These are phyloP conservation scores for Geosmithia putterillii DNA, from an alignment of 2,329 filamentous ascomycete species.

Conservation along the genomic window DNA sequence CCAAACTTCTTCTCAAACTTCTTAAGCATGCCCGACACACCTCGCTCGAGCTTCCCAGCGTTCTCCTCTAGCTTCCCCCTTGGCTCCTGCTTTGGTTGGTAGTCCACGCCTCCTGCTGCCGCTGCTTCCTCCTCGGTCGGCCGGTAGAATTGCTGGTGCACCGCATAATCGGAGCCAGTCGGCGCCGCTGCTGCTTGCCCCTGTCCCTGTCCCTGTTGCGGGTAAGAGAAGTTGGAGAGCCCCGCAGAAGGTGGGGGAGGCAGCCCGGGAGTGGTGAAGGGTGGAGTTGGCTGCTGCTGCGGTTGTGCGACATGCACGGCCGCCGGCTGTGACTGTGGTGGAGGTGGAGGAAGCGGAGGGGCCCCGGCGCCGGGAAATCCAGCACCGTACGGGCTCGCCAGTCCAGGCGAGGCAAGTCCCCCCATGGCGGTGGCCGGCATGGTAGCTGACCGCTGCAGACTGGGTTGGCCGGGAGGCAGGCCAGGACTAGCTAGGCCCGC, in stretches of 20 bases:
- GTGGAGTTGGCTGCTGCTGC: constrained; percentile 11
- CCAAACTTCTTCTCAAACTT: constrained; percentile 68
- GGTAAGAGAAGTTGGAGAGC: constrained; percentile 41
- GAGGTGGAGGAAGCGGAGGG: constrained; percentile 29
- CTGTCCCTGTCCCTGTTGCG: constrained; percentile 9
- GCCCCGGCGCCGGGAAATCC: constrained; percentile 31
- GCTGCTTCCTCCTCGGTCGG: constrained; percentile 50
- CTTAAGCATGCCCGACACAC: constrained; percentile 60
- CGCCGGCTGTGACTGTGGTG: constrained; percentile 6
- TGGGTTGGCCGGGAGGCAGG: constrained; percentile 24
- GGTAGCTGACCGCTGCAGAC: constrained; percentile 33
- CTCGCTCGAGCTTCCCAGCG: constrained; percentile 55
- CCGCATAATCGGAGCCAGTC: constrained; percentile 31
- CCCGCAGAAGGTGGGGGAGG: constrained; percentile 36
- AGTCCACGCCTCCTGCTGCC: constrained; percentile 18
- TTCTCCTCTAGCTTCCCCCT: constrained; percentile 49
- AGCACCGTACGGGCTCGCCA: constrained; percentile 26
- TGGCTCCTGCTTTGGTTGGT: constrained; percentile 30
- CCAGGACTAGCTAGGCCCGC: constrained; percentile 22
- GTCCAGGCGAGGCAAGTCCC: constrained; percentile 23
- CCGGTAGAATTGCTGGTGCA: constrained; percentile 59
- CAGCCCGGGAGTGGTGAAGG: constrained; percentile 21
- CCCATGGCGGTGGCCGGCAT: constrained; percentile 26
- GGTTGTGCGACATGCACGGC: constrained; percentile 2
- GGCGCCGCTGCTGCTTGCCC: constrained; percentile 6